Conservation (phyloP, 2,329 filamentous ascomycete genomes). For the Neopestalotiopsis sp. region DNA sequence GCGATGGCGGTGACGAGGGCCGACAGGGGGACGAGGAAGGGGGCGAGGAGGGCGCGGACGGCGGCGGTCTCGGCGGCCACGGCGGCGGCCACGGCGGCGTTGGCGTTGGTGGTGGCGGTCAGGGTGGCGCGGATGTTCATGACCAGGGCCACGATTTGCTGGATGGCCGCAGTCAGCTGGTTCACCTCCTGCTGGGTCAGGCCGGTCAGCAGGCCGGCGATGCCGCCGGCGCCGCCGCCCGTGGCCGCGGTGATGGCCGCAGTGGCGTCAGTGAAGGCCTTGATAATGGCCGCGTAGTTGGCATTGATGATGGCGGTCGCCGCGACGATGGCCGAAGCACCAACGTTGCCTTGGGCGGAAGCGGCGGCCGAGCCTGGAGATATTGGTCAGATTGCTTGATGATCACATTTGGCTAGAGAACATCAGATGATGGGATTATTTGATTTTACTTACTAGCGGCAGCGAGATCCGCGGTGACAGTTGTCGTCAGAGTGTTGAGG, state of each 20-base stretch:
- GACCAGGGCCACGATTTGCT: constrained; percentile 3
- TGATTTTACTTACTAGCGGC: constrained; percentile 5
- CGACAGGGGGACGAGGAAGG: constrained; percentile 5
- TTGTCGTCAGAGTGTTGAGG: not conserved
- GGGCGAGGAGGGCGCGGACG: not conserved
- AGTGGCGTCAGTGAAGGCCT: not conserved
- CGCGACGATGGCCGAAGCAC: not conserved
- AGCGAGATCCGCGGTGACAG: not conserved
- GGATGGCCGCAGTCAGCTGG: not conserved
- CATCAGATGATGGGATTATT: no score
- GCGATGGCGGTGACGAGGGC: not conserved
- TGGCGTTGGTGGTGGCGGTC: not conserved
- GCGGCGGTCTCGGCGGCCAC: constrained; percentile 1
- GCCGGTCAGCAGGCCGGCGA: not conserved
- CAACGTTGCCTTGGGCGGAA: not conserved
- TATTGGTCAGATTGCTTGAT: no score
- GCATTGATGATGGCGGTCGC: not conserved
- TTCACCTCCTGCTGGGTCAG: constrained; percentile 9
- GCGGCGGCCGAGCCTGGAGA: not conserved
- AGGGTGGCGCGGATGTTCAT: constrained; percentile 2
- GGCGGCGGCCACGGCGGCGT: not conserved
- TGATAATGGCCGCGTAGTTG: constrained; percentile 6
- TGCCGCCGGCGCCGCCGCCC: not conserved
- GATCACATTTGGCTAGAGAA: no score
- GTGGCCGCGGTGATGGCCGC: not conserved